Conservation (phyloP, 208 protist species). For the Vickermania spadyakhi region DNA sequence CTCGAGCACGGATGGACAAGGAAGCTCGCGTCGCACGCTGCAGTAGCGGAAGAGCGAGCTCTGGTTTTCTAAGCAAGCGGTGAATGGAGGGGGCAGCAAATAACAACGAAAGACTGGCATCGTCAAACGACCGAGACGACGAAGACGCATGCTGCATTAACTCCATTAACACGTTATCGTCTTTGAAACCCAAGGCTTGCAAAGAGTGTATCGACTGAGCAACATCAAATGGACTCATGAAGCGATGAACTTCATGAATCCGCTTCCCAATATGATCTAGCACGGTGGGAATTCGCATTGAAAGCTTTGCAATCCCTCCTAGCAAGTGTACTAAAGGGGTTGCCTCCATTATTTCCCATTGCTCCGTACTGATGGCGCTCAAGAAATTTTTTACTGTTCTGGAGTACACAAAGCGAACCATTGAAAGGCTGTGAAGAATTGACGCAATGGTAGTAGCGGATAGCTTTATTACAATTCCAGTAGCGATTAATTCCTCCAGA, state of each 20-base stretch:
- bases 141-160: slow-evolving; percentile 43
- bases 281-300: slow-evolving; percentile 36
- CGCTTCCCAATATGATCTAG: slow-evolving; percentile 29
- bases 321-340: slow-evolving; percentile 62
- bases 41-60: slow-evolving; percentile 57
- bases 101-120: slow-evolving; percentile 42
- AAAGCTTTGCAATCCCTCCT: slow-evolving; percentile 38
- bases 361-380: slow-evolving; percentile 44
- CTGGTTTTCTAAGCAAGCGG: slow-evolving; percentile 31
- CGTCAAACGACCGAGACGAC: slow-evolving; percentile 40
- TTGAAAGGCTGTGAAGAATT: slow-evolving; percentile 65
- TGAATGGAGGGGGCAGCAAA: slow-evolving; percentile 61
- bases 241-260: slow-evolving; percentile 25
- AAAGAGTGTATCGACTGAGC: slow-evolving; percentile 45
- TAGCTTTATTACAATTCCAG: slow-evolving; percentile 30
- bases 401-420: slow-evolving; percentile 67
- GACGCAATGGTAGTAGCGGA: slow-evolving; percentile 49
- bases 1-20: slow-evolving; percentile 27
- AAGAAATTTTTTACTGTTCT: slow-evolving; percentile 55
- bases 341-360: slow-evolving; percentile 75
- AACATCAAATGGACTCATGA: slow-evolving; percentile 54
- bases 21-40: slow-evolving; percentile 35
- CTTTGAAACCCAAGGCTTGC: slow-evolving; percentile 49
- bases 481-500: slow-evolving; percentile 42
- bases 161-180: slow-evolving; percentile 33